These are phyloP conservation scores for Falciphora oryzae DNA, from an alignment of 2,329 filamentous ascomycete species.

Conservation along the genomic window DNA sequence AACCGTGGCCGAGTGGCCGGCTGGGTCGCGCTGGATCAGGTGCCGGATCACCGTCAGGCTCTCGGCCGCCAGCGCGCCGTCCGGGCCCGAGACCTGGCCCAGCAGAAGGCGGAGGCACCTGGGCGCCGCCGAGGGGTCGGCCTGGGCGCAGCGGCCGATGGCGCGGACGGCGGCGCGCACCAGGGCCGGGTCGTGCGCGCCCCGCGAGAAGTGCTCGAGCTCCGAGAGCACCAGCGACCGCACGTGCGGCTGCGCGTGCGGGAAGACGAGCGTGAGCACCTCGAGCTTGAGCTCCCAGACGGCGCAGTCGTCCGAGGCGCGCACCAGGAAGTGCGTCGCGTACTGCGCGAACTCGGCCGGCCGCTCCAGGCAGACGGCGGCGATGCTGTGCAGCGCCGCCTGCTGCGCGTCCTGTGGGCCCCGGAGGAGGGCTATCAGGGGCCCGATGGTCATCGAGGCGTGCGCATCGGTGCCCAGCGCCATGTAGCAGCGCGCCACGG, in stretches of 20 bases:
- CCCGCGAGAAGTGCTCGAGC: constrained; percentile 84
- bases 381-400: constrained; percentile 88
- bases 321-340: constrained; percentile 82
- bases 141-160: constrained; percentile 88
- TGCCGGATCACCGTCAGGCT: constrained; percentile 92
- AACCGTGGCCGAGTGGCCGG: constrained; percentile 76
- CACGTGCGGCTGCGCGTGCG: constrained; percentile 65
- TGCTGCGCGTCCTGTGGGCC: constrained; percentile 83
- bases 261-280: constrained; percentile 84
- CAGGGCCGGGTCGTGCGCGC: constrained; percentile 59
- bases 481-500: constrained; percentile 77
- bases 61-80: constrained; percentile 84
- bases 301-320: constrained; percentile 68
- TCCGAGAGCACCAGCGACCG: constrained; percentile 89
- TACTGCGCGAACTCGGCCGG: constrained; percentile 83
- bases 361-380: constrained; percentile 75
- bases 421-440: constrained; percentile 78
- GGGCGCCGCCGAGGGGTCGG: constrained; percentile 61
- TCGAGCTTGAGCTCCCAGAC: constrained; percentile 93
- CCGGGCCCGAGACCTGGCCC: constrained; percentile 79
- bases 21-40: constrained; percentile 85
- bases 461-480: constrained; percentile 78
- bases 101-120: constrained; percentile 80
- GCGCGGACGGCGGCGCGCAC: constrained; percentile 82
- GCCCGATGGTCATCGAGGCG: constrained; percentile 69